A percentile compares a stretch with the other conserved stretches of the same genome.
These are phyloP conservation scores for Zygotorulaspora florentina DNA, from an alignment of 805 yeast species.

Conservation along the genomic window DNA sequence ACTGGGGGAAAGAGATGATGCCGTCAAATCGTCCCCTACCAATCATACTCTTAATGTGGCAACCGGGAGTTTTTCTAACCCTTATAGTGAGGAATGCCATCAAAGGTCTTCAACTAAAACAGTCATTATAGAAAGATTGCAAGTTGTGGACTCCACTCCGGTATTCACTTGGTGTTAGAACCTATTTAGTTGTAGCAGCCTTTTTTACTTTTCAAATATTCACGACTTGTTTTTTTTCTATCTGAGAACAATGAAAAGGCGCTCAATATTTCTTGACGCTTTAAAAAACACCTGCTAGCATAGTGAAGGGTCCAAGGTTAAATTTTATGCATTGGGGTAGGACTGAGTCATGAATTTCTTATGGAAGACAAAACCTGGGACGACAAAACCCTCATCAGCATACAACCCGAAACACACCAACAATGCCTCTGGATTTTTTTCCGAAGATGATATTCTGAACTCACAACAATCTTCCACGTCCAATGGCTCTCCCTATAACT, in stretches of 20 bases:
- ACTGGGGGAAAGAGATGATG: conserved; percentile 3
- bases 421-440: conserved; percentile 15
- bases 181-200: neutral
- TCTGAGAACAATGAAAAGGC: too few species aligned
- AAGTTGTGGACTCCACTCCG: conserved; percentile 53
- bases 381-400: conserved; percentile 35
- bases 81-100: neutral
- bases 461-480: conserved; percentile 5
- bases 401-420: conserved; percentile 6
- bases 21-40: neutral
- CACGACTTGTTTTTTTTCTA: too few species aligned
- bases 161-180: conserved; percentile 62
- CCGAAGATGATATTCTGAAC: conserved; percentile 13
- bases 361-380: conserved; percentile 33
- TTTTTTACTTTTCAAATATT: too few species aligned
- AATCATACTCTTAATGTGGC: neutral
- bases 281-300: too few species aligned
- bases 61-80: neutral
- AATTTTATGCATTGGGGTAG: neutral
- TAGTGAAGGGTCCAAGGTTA: neutral
- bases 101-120: conserved; percentile 31
- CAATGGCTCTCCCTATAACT: conserved; percentile 6
- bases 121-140: conserved; percentile 58
- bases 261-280: too few species aligned
- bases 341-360: conserved; percentile 10